Conservation (phyloP, 139 green algal genomes). For the Protoeuglena noctilucae region DNA sequence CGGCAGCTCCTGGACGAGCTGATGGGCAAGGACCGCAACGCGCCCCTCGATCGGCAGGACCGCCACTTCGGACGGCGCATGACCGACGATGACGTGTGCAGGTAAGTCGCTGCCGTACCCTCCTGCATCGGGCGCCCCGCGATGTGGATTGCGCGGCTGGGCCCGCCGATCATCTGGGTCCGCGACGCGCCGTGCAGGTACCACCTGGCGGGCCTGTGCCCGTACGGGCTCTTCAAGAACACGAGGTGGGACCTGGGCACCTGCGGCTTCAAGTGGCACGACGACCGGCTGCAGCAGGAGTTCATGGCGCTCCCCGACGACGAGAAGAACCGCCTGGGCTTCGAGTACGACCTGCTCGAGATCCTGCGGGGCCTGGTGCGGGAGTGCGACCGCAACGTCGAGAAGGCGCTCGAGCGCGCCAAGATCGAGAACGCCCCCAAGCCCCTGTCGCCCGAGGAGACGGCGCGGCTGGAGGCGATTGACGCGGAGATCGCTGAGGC, state of each 20-base stretch:
- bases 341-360: constrained; percentile 45
- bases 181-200: constrained; percentile 79
- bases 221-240: constrained; percentile 66
- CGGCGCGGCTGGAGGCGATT: constrained; percentile 36
- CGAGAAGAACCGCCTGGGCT: constrained; percentile 45
- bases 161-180: constrained; percentile 48
- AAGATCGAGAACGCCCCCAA: constrained; percentile 40
- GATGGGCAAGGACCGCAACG: neutral
- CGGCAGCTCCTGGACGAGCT: neutral
- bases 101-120: constrained; percentile 48
- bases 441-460: constrained; percentile 33
- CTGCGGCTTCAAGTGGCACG: constrained; percentile 54
- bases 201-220: constrained; percentile 52
- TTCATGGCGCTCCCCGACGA: constrained; percentile 37
- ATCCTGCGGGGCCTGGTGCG: constrained; percentile 48
- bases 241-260: constrained; percentile 63
- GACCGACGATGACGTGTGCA: constrained; percentile 9
- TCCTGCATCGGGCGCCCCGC: constrained; percentile 61
- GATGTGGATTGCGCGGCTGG: constrained; percentile 66
- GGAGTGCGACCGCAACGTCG: constrained; percentile 75
- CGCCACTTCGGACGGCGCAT: no score
- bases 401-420: constrained; percentile 49
- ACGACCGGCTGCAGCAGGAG: constrained; percentile 49
- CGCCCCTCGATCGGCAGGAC: neutral
- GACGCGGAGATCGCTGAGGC: constrained; percentile 12